phyloP scores from a whole-genome alignment of 345 rosid genomes.

The Eutrema yunnanense region DNA sequence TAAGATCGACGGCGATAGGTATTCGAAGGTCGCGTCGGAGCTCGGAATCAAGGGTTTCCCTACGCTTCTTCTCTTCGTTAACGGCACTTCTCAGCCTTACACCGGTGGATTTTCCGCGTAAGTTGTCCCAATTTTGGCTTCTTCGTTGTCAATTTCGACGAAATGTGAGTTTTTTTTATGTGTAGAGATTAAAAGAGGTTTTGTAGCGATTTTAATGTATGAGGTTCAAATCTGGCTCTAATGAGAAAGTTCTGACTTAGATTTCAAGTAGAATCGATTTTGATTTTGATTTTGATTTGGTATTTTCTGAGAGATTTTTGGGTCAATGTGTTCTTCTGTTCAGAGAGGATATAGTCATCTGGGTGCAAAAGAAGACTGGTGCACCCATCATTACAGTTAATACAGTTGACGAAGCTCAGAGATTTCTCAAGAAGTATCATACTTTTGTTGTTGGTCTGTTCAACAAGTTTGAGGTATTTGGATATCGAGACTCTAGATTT shows the following conservation, averaged over 20 bases:
- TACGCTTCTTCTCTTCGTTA: slow-evolving; percentile 68
- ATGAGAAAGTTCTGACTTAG: not conserved
- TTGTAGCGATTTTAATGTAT: not conserved
- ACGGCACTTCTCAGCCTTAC: slow-evolving; percentile 58
- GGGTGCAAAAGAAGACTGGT: slow-evolving; percentile 84
- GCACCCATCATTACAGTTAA: slow-evolving; percentile 43
- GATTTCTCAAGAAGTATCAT: slow-evolving; percentile 46
- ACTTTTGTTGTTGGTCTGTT: slow-evolving; percentile 56
- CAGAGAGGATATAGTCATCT: slow-evolving; percentile 75
- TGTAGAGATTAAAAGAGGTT: not conserved
- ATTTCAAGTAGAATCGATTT: not conserved
- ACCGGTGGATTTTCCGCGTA: slow-evolving; percentile 79
- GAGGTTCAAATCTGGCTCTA: not conserved
- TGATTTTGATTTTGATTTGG: not conserved
- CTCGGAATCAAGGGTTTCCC: slow-evolving; percentile 75
- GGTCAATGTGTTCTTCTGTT: not conserved
- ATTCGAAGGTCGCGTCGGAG: slow-evolving; percentile 54
- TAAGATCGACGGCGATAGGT: slow-evolving; percentile 80
- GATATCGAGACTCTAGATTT: not conserved
- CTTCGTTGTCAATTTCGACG: not conserved
- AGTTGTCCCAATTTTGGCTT: slow-evolving; percentile 15
- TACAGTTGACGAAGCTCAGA: slow-evolving; percentile 52
- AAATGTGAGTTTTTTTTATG: not conserved
- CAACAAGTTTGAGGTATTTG: slow-evolving; percentile 61
- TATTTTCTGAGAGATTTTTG: not conserved